Conservation (phyloP, 1,139 yeast genomes). For the Kodamaea ohmeri region DNA sequence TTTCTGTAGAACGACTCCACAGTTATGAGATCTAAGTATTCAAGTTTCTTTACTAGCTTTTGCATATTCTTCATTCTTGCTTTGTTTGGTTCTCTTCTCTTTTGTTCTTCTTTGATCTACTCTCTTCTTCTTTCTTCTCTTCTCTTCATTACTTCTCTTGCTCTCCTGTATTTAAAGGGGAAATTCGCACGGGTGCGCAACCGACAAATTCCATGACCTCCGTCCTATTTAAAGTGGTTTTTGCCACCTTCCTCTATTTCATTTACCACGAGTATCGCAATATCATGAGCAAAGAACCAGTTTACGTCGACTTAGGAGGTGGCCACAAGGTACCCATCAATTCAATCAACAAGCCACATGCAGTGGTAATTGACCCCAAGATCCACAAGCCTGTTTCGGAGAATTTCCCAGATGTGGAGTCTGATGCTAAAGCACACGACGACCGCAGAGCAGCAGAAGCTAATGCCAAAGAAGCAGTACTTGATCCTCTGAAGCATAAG, state of each 20-base stretch:
- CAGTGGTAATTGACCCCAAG: constrained; percentile 34
- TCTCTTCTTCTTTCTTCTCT: too few relatives aligned
- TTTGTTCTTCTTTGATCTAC: too few relatives aligned
- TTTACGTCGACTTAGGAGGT: constrained; percentile 28
- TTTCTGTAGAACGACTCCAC: too few relatives aligned
- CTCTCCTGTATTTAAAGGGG: background rate
- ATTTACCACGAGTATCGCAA: constrained; percentile 9
- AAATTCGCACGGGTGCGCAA: constrained; percentile 2
- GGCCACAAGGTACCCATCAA: constrained; percentile 39
- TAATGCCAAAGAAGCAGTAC: constrained; percentile 41
- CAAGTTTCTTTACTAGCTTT: too few relatives aligned
- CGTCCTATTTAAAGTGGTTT: constrained; percentile 10
- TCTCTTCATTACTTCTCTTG: background rate
- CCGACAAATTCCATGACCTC: constrained; percentile 10
- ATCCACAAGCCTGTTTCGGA: constrained; percentile 6
- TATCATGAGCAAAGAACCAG: constrained; percentile 11
- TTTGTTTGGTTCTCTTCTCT: too few relatives aligned
- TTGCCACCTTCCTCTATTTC: constrained; percentile 8
- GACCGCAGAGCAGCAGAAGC: constrained; percentile 9
- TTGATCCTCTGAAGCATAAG: constrained; percentile 29
- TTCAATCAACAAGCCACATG: constrained; percentile 41
- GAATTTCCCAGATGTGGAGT: constrained; percentile 17
- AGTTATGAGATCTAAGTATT: too few relatives aligned
- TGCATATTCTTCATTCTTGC: too few relatives aligned
- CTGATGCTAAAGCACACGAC: constrained; percentile 17